phyloP scores from a whole-genome alignment of 331 rosid species.

The Ulmus americana region DNA sequence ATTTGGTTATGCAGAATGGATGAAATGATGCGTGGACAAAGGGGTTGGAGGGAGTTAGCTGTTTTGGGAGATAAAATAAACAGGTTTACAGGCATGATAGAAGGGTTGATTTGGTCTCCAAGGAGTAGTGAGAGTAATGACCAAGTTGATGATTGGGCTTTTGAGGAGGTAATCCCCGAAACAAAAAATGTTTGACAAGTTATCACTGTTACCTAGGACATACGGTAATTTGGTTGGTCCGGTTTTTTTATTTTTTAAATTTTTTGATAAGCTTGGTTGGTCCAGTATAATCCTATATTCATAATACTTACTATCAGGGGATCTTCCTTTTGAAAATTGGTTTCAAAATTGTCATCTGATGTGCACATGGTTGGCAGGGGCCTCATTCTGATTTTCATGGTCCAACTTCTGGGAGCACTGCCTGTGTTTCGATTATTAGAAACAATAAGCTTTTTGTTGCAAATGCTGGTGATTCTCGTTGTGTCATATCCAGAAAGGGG shows the following conservation, averaged over 20 bases:
- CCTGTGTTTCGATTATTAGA: constrained; percentile 84
- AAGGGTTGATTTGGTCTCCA: constrained; percentile 96
- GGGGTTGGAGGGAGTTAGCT: constrained; percentile 97
- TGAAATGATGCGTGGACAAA: constrained; percentile 98
- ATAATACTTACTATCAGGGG: no score
- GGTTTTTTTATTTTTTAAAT: not conserved
- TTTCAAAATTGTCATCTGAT: not conserved
- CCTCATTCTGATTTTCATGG: constrained; percentile 94
- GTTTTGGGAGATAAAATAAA: constrained; percentile 81
- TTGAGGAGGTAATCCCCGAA: constrained; percentile 70
- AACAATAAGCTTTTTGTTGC: constrained; percentile 74
- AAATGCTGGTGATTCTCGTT: constrained; percentile 97
- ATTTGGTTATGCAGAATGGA: constrained; percentile 67
- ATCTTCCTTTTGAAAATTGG: not conserved
- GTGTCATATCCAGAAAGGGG: constrained; percentile 89
- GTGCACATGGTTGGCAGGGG: constrained; percentile 47
- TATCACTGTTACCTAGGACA: not conserved
- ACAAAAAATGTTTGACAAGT: constrained; percentile 13
- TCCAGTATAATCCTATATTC: not conserved
- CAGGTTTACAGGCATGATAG: constrained; percentile 91
- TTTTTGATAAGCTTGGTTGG: not conserved
- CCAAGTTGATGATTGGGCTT: constrained; percentile 74
- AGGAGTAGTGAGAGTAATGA: constrained; percentile 48
- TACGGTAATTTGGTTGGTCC: constrained; percentile 7
- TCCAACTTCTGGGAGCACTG: constrained; percentile 95